Evolutionary conservation across 352 stramenopile genomes (phyloP).

Genomic region (Phytophthora pluvialis): DNA sequence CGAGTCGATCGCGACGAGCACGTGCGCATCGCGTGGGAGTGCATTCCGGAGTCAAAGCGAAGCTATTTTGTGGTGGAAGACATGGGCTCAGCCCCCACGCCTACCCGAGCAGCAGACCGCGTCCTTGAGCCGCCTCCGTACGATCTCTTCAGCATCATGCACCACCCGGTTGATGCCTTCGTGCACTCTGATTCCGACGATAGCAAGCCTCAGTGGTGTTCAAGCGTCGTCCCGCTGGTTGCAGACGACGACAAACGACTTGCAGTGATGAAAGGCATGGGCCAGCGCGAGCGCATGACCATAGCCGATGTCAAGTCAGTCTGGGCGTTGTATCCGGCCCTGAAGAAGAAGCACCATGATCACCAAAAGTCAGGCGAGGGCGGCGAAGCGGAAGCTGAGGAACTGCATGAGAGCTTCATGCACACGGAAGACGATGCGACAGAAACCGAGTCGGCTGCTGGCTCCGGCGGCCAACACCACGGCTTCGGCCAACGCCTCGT

Average conservation of each 20-base stretch:
- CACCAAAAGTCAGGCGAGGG: conserved; percentile 45
- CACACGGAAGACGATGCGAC: conserved; percentile 60
- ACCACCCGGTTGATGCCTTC: conserved; percentile 75
- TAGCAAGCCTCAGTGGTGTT: conserved; percentile 57
- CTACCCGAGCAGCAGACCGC: conserved; percentile 26
- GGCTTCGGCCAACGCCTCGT: conserved; percentile 52
- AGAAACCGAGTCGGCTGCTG: conserved; percentile 13
- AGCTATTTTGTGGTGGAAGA: conserved; percentile 77
- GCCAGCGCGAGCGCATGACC: conserved; percentile 74
- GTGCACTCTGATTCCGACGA: conserved; percentile 44
- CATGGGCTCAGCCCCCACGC: conserved; percentile 13
- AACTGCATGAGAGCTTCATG: conserved; percentile 66
- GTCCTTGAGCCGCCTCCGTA: conserved; percentile 49
- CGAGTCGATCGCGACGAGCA: conserved; percentile 76
- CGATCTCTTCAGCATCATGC: conserved; percentile 90
- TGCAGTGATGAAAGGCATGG: conserved; percentile 69
- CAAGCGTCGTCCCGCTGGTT: conserved; percentile 72
- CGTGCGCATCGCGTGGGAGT: conserved; percentile 84
- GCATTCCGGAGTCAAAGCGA: conserved; percentile 65
- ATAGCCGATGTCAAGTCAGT: conserved; percentile 79
- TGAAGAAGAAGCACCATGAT: conserved; percentile 54
- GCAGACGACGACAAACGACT: conserved; percentile 52
- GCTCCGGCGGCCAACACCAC: conserved; percentile 4
- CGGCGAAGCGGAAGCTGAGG: conserved; percentile 24
- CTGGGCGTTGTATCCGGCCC: conserved; percentile 69